Evolutionary conservation across 306 rosid genomes (phyloP), one percentile per base, ranked within the genome.

Genomic region (Delonix regia): DNA sequence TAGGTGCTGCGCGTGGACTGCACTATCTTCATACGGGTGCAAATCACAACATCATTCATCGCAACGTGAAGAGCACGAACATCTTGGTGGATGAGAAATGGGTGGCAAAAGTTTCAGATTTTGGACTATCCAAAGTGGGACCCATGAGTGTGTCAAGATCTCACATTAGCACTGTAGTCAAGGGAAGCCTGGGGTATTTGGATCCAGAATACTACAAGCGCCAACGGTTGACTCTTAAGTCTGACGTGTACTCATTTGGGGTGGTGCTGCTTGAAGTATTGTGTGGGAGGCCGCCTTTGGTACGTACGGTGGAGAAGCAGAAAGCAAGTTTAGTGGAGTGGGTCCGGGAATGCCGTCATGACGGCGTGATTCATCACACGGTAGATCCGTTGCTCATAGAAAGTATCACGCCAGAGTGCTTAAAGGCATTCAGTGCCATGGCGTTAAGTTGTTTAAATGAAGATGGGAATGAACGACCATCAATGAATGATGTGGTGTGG

Each of bases 1-100:
- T n/a, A n/a, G n/a, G n/a, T n/a, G n/a, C n/a, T n/a, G n/a, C n/a
- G n/a, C n/a, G n/a, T n/a, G n/a, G n/a, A n/a, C n/a, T n/a, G n/a
- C n/a, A n/a, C n/a, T n/a, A n/a, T n/a, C n/a, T n/a, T n/a, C n/a
- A n/a, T n/a, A n/a, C n/a, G n/a, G n/a, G n/a, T n/a, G n/a, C n/a
- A n/a, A 47, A 30, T 51, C 42, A 34, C n/a, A 49, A 49, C 0
- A 77, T 82, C 30, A 82, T 82, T 39, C 85, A 82, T 66, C 82
- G 85, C 8, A 82, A 82, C 9, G 85, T 82, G 71, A 82, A 77
- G 64, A 63, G 75, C 0, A 63, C 78, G 0, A 82, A 82, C 28
- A 82, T 82, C 16, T 51, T 82, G 9, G 13, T 82, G 1, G 82
- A 82, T 22, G 57, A 71, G 1, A 51, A 82, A 9, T 51, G 64